Evolutionary conservation across 495 filamentous ascomycete species (phyloP).

Genomic region (Aspergillus incahuasiensis): DNA sequence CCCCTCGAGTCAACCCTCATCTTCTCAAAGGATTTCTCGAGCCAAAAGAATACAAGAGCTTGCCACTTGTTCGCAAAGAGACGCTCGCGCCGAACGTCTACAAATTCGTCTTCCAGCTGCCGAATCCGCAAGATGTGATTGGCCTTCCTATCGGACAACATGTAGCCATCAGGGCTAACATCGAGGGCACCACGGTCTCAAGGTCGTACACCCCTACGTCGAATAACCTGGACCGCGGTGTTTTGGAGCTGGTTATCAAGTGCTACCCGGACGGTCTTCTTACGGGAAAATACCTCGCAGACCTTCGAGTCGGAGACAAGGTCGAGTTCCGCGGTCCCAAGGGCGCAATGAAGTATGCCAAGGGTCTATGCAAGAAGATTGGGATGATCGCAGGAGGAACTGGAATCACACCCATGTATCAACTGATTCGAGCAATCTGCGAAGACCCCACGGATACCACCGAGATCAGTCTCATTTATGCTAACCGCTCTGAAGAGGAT

Average conservation of each 20-base stretch:
- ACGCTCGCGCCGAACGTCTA: constrained; percentile 43
- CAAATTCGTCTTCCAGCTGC: constrained; percentile 46
- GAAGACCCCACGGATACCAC: constrained; percentile 44
- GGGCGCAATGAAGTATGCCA: constrained; percentile 41
- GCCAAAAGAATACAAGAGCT: constrained; percentile 39
- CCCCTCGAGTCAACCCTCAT: constrained; percentile 30
- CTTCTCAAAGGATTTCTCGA: constrained; percentile 38
- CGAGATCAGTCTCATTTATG: constrained; percentile 42
- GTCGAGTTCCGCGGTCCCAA: constrained; percentile 44
- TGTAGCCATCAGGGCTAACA: constrained; percentile 42
- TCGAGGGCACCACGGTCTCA: constrained; percentile 40
- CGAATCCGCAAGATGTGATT: constrained; percentile 30
- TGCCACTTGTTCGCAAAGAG: constrained; percentile 42
- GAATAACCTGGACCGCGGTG: constrained; percentile 46
- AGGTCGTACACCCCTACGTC: constrained; percentile 50
- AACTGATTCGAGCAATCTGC: constrained; percentile 48
- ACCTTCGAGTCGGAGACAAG: constrained; percentile 19
- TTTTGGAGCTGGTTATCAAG: constrained; percentile 45
- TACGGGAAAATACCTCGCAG: constrained; percentile 42
- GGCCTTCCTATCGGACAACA: constrained; percentile 53
- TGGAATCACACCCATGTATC: constrained; percentile 55
- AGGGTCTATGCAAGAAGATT: constrained; percentile 21
- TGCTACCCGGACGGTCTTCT: constrained; percentile 46
- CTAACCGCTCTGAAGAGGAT: constrained; percentile 36
- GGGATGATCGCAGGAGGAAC: constrained; percentile 51